phyloP scores from a whole-genome alignment of 176 grass and related monocot species.

The Bromus sterilis region DNA sequence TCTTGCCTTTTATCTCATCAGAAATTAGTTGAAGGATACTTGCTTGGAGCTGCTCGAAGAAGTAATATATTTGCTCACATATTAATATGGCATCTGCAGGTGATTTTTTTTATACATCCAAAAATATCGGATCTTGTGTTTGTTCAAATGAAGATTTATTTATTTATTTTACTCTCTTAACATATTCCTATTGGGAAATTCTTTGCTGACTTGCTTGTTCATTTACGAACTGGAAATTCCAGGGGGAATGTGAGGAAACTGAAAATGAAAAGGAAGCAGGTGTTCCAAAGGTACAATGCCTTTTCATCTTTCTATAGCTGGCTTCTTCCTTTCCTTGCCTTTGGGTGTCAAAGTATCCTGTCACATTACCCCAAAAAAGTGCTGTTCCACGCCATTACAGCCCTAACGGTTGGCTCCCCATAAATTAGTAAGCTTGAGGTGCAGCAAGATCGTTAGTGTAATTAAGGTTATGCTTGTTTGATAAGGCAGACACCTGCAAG shows the following conservation, averaged over 20 bases:
- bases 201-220: conserved; percentile 23
- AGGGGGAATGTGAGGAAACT: conserved; percentile 85
- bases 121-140: background rate
- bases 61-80: conserved; percentile 99
- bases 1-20: conserved; percentile 38
- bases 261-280: conserved; percentile 76
- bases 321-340: background rate
- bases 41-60: conserved; percentile 90
- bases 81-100: conserved; percentile 99
- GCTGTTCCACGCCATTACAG: conserved; percentile 3
- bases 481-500: background rate
- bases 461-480: background rate
- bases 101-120: conserved; percentile 17
- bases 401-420: background rate
- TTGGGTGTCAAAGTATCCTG: conserved; percentile 6
- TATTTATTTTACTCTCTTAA: background rate
- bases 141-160: background rate
- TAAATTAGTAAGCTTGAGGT: background rate
- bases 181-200: conserved; percentile 13
- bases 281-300: conserved; percentile 48
- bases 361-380: conserved; percentile 3
- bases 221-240: conserved; percentile 20
- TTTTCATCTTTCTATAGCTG: conserved; percentile 14
- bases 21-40: conserved; percentile 98
- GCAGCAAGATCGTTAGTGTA: background rate